Base-by-base conservation (phyloP, 2,329 filamentous ascomycete genomes). In the Sclerotinia trifoliorum region DNA sequence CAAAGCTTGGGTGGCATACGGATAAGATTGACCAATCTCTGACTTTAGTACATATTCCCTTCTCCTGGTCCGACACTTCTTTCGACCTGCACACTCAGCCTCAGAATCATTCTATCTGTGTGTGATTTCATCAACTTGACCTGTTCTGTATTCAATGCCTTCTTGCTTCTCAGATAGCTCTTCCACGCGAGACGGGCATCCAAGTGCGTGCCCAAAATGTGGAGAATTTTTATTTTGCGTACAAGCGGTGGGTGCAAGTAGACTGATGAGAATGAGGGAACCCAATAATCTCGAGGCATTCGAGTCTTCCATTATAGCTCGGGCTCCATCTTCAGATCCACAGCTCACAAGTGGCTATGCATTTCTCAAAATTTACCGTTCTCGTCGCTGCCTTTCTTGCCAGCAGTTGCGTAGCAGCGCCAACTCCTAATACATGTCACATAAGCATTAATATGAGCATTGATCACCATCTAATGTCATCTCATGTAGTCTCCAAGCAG, bases 271-370 rank as follows among this genome's bases (percentile, higher is more conserved):
- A 19, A n/a, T n/a, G 11, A 35, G 29, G 5, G 52, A 35, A 15
- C 29, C 52, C 10, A 55, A 55, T 55, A 55, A 55, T 55, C 19
- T 55, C 10, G 29, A 55, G 52, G 52, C 29, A 55, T 55, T 55
- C 2, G 32, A 55, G 19, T 35, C 52, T 35, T 19, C 29, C 10
- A 19, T 35, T n/a, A 29, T 55, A 55, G 52, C 52, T 39, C 11
- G 11, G 13, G 35, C 10, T 39, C 11, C 35, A 39, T 39, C 11
- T 13, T 39, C 35, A 39, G 13, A 11, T 39, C 10, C 10, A 39
- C 35, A 39, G 1, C 35, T 39, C 35, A 39, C 11, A 39, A 39
- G 0, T 4, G 11, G 11, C 35, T 39, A 13, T 39, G 35, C 35
- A 39, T 39, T 39, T 39, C 11, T 39, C 11, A 39, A 39, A 39